phyloP scores from a whole-genome alignment of 73 alveolate species.

The Halteria grandinella region DNA sequence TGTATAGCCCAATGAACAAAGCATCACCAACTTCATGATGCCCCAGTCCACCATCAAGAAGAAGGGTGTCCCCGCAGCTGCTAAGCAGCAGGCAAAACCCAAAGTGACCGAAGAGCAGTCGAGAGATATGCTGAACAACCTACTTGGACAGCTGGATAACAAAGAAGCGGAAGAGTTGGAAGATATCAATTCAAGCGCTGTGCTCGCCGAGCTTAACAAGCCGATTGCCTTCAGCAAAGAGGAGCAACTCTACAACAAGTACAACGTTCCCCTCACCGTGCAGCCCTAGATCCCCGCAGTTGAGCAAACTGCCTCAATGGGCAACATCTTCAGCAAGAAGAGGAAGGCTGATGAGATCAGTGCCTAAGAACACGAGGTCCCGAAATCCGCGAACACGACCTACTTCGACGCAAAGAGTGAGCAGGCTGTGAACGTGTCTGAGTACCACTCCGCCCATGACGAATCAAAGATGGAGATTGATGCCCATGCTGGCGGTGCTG shows the following conservation, averaged over 20 bases:
- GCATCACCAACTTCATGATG: conserved; percentile 48
- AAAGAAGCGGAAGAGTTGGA: conserved; percentile 46
- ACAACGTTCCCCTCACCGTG: background rate
- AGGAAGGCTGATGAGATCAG: background rate
- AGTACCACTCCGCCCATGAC: conserved; percentile 15
- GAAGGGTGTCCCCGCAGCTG: background rate
- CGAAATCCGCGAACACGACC: conserved; percentile 4
- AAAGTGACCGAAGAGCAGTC: conserved; percentile 28
- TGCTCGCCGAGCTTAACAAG: conserved; percentile 2
- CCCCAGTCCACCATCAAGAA: conserved; percentile 27
- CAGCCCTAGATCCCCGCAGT: background rate
- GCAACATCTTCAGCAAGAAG: background rate
- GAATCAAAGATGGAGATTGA: background rate
- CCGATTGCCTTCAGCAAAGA: conserved; percentile 46
- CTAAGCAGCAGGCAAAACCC: background rate
- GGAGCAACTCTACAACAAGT: conserved; percentile 33
- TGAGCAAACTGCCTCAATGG: background rate
- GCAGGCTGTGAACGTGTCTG: background rate
- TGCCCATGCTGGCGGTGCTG: background rate
- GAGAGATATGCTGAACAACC: conserved; percentile 38
- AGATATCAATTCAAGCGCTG: conserved; percentile 27
- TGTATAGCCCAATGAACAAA: conserved; percentile 24
- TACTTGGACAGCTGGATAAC: conserved; percentile 54
- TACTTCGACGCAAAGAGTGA: conserved; percentile 33
- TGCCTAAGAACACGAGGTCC: background rate